These are phyloP conservation scores for Paecilomyces dactylethromorphus DNA, from an alignment of 2,329 filamentous ascomycete species.

Conservation along the genomic window DNA sequence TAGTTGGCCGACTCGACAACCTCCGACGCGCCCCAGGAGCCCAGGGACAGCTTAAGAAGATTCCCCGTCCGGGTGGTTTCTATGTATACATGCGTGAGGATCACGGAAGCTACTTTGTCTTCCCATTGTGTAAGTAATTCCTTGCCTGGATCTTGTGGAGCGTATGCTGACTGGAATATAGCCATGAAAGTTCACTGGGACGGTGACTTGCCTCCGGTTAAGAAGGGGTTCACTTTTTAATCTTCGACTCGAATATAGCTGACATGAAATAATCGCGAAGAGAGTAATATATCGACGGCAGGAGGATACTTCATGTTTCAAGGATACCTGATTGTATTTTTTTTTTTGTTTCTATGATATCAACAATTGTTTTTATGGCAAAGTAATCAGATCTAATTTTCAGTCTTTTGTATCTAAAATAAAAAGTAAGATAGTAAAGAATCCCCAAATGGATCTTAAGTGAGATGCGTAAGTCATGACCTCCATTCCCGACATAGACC, in stretches of 20 bases:
- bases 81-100: constrained; percentile 61
- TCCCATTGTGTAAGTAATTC: constrained; percentile 36
- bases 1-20: constrained; percentile 55
- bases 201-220: constrained; percentile 21
- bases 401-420: too few species aligned
- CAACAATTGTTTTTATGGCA: too few species aligned
- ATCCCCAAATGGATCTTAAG: too few species aligned
- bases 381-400: too few species aligned
- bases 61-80: constrained; percentile 49
- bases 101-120: constrained; percentile 52
- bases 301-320: constrained; percentile 21
- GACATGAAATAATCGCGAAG: background rate
- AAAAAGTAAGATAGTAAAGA: background rate
- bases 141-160: background rate
- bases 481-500: background rate
- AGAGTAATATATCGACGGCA: background rate
- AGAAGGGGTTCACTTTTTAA: constrained; percentile 10
- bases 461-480: background rate
- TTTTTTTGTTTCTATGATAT: background rate
- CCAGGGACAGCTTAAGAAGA: constrained; percentile 63
- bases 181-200: constrained; percentile 42
- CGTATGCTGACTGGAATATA: constrained; percentile 14
- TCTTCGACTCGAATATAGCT: too few species aligned
- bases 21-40: constrained; percentile 56
- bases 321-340: background rate